These are phyloP conservation scores for Mycena vitilis DNA, from an alignment of 768 basidiomycete genomes.

Conservation along the genomic window DNA sequence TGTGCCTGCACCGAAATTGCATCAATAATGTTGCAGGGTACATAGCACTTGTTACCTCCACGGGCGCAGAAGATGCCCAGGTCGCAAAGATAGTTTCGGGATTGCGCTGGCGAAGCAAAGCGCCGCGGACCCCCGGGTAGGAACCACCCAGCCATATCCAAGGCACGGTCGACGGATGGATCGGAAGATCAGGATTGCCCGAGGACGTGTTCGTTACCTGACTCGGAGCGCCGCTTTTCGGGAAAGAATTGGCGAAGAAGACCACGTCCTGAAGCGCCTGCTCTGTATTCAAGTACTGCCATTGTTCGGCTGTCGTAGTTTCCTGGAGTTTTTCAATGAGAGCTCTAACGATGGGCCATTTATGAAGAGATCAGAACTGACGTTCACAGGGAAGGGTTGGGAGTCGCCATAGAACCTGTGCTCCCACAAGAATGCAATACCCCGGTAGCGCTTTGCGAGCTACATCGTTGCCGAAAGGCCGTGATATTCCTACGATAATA, in stretches of 20 bases:
- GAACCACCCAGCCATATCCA: conserved; percentile 65
- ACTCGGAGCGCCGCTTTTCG: conserved; percentile 8
- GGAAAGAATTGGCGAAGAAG: conserved; percentile 59
- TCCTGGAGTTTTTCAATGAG: conserved; percentile 39
- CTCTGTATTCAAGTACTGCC: conserved; percentile 60
- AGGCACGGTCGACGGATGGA: conserved; percentile 57
- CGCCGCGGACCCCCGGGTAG: conserved; percentile 60
- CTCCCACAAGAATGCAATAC: conserved; percentile 62
- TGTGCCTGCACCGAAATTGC: conserved; percentile 48
- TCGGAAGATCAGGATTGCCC: conserved; percentile 25
- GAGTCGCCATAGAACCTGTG: conserved; percentile 63
- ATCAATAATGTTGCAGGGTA: background rate
- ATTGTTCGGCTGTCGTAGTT: conserved; percentile 59
- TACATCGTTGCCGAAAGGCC: conserved; percentile 62
- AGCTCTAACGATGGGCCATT: background rate
- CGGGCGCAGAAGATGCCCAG: conserved; percentile 64
- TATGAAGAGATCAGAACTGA: conserved; percentile 33
- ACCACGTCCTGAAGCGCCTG: conserved; percentile 63
- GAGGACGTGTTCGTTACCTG: conserved; percentile 27
- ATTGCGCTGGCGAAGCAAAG: conserved; percentile 58
- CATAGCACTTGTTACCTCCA: conserved; percentile 35
- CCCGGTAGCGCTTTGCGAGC: conserved; percentile 58
- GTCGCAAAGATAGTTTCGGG: conserved; percentile 58
- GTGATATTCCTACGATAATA: conserved; percentile 53
- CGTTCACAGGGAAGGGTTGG: conserved; percentile 60